Base-by-base conservation (phyloP, 331 rosid species). In the Telfairia occidentalis region DNA sequence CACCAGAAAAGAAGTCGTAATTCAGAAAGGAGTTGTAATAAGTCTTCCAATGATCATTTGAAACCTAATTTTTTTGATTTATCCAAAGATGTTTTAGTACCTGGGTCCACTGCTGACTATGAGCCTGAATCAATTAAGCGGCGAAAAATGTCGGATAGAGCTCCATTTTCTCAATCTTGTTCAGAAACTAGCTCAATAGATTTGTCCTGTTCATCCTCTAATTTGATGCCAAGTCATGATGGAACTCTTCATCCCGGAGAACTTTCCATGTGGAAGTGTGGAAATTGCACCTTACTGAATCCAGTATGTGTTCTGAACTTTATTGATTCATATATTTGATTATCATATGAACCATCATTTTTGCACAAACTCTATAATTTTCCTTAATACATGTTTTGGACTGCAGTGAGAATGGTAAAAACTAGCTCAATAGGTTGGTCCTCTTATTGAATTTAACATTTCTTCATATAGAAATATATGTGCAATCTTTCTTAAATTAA, bases 261-360 rank as follows among this genome's bases (percentile, higher is more conserved):
- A 83, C 66, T 75, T 83, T 82, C 82, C 71, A 78, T 69, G 87
- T 94, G 98, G 98, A 85, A 83, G 75, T 94, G 98, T 52, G 77
- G 71, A 54, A 83, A 66, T 35, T 94, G 98, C 92, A 94, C 98
- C 61, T 82, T 94, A 38, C 78, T 91, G 78, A 94, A 94, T 82
- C 87, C 83, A 3, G 97, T 91, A 88, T 83, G 92, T 80, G 52
- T 79, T 32, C 1, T 71, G 72, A 37, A 37, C n/a, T 64, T 35
- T 37, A 63, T 34, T 34, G 70, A 69, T 15, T 28, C 55, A 7
- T 46, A 15, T 43, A 16, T 48, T 71, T 32, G 4, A 48, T 29
- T 45, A 34, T 43, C 4, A 48, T 3, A 46, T 29, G 43, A 71
- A 48, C 75, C 49, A 37, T 64, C 24, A 64, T 18, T 42, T 8